phyloP scores from a whole-genome alignment of 2,329 filamentous ascomycete species.

The Sporothrix humicola region DNA sequence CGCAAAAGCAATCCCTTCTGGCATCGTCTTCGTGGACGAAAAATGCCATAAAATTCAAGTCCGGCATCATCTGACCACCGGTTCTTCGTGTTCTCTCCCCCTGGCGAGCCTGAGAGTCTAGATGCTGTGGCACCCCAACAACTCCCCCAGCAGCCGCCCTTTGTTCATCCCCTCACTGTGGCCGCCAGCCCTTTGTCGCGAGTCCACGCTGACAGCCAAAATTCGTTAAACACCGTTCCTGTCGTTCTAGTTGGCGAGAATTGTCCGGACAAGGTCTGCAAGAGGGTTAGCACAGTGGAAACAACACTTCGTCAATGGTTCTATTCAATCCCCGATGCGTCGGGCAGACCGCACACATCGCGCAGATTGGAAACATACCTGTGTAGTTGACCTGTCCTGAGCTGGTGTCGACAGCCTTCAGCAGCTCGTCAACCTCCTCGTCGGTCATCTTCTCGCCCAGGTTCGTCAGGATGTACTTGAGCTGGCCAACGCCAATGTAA shows the following conservation, averaged over 20 bases:
- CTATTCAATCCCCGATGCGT: slow-evolving; percentile 18
- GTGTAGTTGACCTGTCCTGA: slow-evolving; percentile 98
- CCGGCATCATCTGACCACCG: slow-evolving; percentile 10
- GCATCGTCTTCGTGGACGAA: neutral
- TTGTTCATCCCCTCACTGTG: neutral
- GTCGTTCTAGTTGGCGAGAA: slow-evolving; percentile 74
- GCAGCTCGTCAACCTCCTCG: slow-evolving; percentile 96
- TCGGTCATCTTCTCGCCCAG: slow-evolving; percentile 99
- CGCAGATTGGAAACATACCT: slow-evolving; percentile 60
- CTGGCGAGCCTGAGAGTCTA: neutral
- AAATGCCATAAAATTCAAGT: slow-evolving; percentile 5
- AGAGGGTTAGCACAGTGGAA: slow-evolving; percentile 1
- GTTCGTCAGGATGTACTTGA: slow-evolving; percentile 98
- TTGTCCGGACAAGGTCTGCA: slow-evolving; percentile 80
- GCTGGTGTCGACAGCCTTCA: slow-evolving; percentile 97
- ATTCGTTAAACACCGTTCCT: neutral
- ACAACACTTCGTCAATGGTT: neutral
- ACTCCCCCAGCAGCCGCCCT: neutral
- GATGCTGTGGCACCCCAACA: neutral
- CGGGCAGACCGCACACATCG: neutral
- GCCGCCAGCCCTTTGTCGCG: slow-evolving; percentile 6
- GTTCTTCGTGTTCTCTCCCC: neutral
- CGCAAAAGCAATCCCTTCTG: slow-evolving; percentile 25
- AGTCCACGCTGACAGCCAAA: neutral
- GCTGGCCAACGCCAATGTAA: slow-evolving; percentile 95